These are phyloP conservation scores for Pleurotus ostreatus DNA, from an alignment of 768 basidiomycete species.

Conservation along the genomic window DNA sequence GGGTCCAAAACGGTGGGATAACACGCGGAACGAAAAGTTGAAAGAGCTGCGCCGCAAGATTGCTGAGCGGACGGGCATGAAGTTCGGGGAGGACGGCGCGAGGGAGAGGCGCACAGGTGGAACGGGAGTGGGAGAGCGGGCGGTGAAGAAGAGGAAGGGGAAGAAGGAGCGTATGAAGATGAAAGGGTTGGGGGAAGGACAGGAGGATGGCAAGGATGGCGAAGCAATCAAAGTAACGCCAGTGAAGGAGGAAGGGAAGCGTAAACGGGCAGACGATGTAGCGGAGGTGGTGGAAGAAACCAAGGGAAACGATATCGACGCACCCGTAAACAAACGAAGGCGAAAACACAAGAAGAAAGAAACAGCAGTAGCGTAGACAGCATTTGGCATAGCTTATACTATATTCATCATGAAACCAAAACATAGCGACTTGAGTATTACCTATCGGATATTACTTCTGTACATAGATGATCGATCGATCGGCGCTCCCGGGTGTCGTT, in stretches of 20 bases:
- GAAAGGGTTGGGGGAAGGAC: conserved; percentile 30
- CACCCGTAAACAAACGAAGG: conserved; percentile 32
- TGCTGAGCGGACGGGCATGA: conserved; percentile 30
- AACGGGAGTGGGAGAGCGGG: conserved; percentile 19
- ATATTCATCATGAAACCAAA: not conserved
- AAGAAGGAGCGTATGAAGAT: conserved; percentile 64
- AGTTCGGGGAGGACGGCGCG: conserved; percentile 13
- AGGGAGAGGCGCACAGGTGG: conserved; percentile 16
- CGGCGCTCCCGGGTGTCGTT: not conserved
- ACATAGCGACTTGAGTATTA: not conserved
- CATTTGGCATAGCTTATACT: not conserved
- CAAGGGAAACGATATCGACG: conserved; percentile 21
- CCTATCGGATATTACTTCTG: too few relatives aligned
- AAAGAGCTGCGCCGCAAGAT: conserved; percentile 70
- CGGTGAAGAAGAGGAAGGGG: conserved; percentile 60
- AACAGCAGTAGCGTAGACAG: conserved; percentile 1
- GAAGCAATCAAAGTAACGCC: conserved; percentile 13
- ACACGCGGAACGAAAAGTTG: conserved; percentile 58
- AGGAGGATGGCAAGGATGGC: conserved; percentile 12
- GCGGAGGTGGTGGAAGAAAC: conserved; percentile 9
- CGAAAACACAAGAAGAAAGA: conserved; percentile 31
- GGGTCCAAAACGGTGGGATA: conserved; percentile 53
- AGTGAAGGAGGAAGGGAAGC: conserved; percentile 10
- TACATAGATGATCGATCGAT: not conserved
- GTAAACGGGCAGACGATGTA: conserved; percentile 11